phyloP scores from a whole-genome alignment of 441 rosid species.

The Pelargonium fulgidum region DNA sequence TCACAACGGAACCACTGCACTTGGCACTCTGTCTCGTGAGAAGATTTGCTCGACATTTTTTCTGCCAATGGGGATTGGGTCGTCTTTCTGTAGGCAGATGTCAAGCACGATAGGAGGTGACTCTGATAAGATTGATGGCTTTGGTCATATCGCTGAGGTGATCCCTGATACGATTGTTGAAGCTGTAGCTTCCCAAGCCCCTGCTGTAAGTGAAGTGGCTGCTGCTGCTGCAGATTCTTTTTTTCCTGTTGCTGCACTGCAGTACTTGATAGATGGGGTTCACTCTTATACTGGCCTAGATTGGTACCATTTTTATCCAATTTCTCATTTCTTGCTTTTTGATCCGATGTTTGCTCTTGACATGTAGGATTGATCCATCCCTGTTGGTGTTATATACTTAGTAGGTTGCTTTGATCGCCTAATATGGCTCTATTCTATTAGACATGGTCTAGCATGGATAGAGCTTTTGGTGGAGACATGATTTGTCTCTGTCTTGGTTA shows the following conservation, averaged over 20 bases:
- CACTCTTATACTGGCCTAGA: slow-evolving; percentile 42
- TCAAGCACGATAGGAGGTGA: slow-evolving; percentile 30
- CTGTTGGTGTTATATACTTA: background rate
- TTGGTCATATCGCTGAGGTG: slow-evolving; percentile 30
- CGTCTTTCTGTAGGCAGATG: slow-evolving; percentile 31
- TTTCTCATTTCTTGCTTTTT: background rate
- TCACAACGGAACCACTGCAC: slow-evolving; percentile 9
- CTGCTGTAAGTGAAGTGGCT: slow-evolving; percentile 39
- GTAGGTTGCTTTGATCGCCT: background rate
- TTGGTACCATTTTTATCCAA: slow-evolving; percentile 27
- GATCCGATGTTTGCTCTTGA: background rate
- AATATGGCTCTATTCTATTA: background rate
- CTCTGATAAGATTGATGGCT: slow-evolving; percentile 36
- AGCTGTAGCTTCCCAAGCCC: slow-evolving; percentile 24
- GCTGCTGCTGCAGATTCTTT: slow-evolving; percentile 47
- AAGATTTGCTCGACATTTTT: slow-evolving; percentile 18
- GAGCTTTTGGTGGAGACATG: background rate
- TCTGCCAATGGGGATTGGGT: slow-evolving; percentile 24
- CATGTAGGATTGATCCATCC: background rate
- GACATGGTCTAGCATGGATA: background rate
- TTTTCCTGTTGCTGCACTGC: slow-evolving; percentile 43
- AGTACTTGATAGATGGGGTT: slow-evolving; percentile 37
- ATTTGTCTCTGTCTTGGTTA: background rate
- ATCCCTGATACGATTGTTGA: slow-evolving; percentile 23
- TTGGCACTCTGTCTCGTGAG: slow-evolving; percentile 20